These are phyloP conservation scores for Apiospora rasikravindrae DNA, from an alignment of 2,329 filamentous ascomycete species.

Conservation along the genomic window DNA sequence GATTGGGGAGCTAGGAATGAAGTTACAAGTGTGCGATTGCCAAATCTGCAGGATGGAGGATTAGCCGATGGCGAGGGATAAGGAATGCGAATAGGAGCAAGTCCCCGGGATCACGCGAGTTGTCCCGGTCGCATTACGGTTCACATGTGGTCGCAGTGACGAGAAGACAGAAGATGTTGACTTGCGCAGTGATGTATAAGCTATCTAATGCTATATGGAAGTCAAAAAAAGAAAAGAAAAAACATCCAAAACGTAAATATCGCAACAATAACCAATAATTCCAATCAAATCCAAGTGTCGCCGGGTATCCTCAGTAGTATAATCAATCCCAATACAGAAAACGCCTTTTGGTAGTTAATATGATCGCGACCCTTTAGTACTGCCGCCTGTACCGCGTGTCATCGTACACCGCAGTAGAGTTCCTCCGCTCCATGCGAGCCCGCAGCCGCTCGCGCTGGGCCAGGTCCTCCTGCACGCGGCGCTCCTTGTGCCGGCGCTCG, in stretches of 20 bases:
- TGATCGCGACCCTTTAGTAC: not conserved
- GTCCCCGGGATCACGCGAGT: not conserved
- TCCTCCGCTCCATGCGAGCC: slow-evolving; percentile 6
- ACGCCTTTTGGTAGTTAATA: not conserved
- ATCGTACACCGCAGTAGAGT: not conserved
- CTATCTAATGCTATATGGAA: not conserved
- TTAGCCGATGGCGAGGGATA: not conserved
- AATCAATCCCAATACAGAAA: not conserved
- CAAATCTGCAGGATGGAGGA: not conserved
- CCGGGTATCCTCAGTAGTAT: not conserved
- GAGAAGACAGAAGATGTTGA: not conserved
- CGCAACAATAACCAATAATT: not conserved
- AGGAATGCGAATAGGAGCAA: not conserved
- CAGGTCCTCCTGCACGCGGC: not conserved
- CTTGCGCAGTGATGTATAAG: slow-evolving; percentile 5
- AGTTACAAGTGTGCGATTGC: not conserved
- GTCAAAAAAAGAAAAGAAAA: not conserved
- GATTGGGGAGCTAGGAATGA: not conserved
- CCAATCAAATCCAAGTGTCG: not conserved
- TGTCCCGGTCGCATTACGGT: not conserved
- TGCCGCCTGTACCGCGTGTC: not conserved
- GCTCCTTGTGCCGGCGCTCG: not conserved
- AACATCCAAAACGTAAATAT: not conserved
- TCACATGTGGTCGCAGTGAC: not conserved
- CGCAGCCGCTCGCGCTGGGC: not conserved